Evolutionary conservation across 768 basidiomycete genomes (phyloP), one percentile per base, ranked within the genome.

Genomic region (Trametopsis cervina): DNA sequence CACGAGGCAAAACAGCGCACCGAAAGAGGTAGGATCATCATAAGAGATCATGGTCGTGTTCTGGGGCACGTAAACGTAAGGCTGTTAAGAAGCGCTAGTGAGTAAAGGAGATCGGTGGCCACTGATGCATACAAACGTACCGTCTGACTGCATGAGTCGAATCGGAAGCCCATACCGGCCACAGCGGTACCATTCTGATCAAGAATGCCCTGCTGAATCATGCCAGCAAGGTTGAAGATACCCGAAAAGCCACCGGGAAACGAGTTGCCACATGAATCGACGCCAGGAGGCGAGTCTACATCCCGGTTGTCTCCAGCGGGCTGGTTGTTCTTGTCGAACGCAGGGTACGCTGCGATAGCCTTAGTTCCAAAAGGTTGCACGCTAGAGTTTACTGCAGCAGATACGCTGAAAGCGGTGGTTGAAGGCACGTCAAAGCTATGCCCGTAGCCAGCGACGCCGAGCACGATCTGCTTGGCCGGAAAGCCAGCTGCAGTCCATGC

Each of bases 401-500:
- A 12, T n/a, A 21, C 40, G 15, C 71, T 65, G 47, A 72, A 58
- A 0, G 77, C 77, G 25, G 52, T 57, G 29, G 17, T 49, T 3
- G 62, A 46, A n/a, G 73, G 53, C 23, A 76, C 71, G 15, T 54
- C 26, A 70, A 70, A 93, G 43, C 85, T 79, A 66, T 89, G 90
- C 2, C 89, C 90, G 64, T 90, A 95, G 18, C 82, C 70, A 11
- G 93, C 80, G 1, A 94, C 81, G 45, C 93, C 95, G 12, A 98
- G 79, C 21, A 92, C 76, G 51, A 97, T 80, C 68, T 87, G 66
- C 44, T 62, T 64, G 3, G 73, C 68, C 11, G 91, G 86, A 67
- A 98, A 83, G 10, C 86, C 85, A 33, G 92, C 92, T 0, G 53
- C 51, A 0, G 74, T 79, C 95, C 94, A 98, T 5, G 79, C 76